Evolutionary conservation across 2,329 filamentous ascomycete genomes (phyloP), one percentile per base, ranked within the genome.

Genomic region (Colletotrichum melonis): DNA sequence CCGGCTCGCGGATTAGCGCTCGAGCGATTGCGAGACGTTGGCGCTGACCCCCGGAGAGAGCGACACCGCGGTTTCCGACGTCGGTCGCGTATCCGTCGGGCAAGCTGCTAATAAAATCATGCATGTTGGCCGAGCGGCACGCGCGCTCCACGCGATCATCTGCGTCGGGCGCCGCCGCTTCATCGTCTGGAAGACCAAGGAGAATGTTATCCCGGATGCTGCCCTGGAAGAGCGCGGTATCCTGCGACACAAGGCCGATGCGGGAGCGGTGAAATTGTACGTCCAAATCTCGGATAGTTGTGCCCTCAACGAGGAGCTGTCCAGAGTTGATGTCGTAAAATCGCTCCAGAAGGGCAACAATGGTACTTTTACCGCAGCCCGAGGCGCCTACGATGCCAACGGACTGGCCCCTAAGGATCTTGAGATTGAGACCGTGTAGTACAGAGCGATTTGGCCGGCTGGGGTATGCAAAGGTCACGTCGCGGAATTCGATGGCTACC

Each of bases 21-120:
- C 90, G 85, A 1, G 91, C 90, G 69, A 92, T 92, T 1, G 90
- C 88, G 9, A 92, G 83, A 5, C 90, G 85, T 76, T 92, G 90
- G n/a, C 89, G 84, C 76, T 92, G 90, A 3, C 91, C 91, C 28
- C 90, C 91, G 38, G 88, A 90, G 2, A 92, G 81, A 75, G 88
- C 88, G 69, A 88, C 87, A n/a, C 91, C 90, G 26, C 85, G 84
- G 76, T 91, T 88, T 4, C 90, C 90, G 3, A 91, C 88, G 11
- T 84, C 80, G 0, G 90, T 89, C 1, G 86, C 83, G 76, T 91
- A 92, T 5, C 86, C 88, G 2, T 56, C 54, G 24, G 88, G 88
- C 0, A 90, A 82, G 6, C 83, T 81, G 32, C 81, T 79, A 55
- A 90, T 87, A 70, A 90, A 90, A 28, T 88, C 87, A 67, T 87